Conservation (phyloP, 2,329 filamentous ascomycete genomes). For the Plectosphaerella plurivora region DNA sequence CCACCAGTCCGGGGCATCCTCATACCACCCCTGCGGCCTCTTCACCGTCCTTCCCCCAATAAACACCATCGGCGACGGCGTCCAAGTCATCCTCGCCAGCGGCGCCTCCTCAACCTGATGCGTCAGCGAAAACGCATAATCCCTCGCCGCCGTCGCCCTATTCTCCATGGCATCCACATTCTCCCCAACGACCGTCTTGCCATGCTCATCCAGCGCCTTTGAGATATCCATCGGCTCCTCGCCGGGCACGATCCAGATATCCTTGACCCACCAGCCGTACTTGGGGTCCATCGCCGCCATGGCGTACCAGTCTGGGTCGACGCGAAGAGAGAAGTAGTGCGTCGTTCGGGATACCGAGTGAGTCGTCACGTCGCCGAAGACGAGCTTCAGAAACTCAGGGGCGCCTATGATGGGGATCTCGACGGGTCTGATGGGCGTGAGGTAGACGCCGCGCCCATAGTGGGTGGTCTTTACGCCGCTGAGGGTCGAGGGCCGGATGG, state of each 20-base stretch:
- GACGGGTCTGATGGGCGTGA: neutral
- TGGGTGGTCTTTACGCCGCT: neutral
- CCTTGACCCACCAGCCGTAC: neutral
- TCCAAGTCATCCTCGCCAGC: neutral
- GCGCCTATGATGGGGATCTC: neutral
- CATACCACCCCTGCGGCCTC: conserved; percentile 1
- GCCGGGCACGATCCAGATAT: neutral
- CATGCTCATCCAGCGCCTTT: neutral
- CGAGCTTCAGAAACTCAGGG: neutral
- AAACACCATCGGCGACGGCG: neutral
- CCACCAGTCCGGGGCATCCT: neutral
- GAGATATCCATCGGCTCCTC: neutral
- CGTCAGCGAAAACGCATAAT: neutral
- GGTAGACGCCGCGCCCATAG: neutral
- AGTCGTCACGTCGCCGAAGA: neutral
- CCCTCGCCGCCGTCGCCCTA: neutral
- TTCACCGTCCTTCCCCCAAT: neutral
- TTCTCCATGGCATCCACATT: neutral
- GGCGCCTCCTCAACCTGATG: neutral
- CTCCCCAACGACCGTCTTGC: neutral
- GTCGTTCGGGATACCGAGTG: neutral
- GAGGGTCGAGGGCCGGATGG: neutral
- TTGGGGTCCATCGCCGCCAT: neutral
- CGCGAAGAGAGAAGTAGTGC: neutral
- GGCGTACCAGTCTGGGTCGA: neutral